phyloP scores from a whole-genome alignment of 768 basidiomycete species.

The Dendrothele bispora region DNA sequence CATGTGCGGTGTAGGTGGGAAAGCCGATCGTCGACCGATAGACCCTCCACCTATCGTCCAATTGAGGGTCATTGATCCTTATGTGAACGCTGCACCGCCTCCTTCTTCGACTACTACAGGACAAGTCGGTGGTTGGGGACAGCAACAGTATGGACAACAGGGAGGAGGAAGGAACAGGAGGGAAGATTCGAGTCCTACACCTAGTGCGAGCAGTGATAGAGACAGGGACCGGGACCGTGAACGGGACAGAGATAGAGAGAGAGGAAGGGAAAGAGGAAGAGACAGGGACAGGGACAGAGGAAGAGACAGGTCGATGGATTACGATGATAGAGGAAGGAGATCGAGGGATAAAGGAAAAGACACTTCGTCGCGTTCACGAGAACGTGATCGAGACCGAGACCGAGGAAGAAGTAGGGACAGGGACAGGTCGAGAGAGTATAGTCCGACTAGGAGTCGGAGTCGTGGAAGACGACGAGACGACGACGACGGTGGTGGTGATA shows the following conservation, averaged over 20 bases:
- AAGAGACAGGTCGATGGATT: not conserved
- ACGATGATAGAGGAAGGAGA: not conserved
- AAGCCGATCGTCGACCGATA: conserved; percentile 93
- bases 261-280: too few relatives aligned
- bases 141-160: too few relatives aligned
- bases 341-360: not conserved
- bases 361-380: not conserved
- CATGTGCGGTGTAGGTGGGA: conserved; percentile 89
- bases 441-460: too few relatives aligned
- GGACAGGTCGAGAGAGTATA: too few relatives aligned
- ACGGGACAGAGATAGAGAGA: not conserved
- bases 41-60: conserved; percentile 98
- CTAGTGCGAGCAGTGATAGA: not conserved
- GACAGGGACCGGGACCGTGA: not conserved
- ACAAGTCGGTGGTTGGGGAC: too few relatives aligned
- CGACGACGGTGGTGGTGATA: conserved; percentile 5
- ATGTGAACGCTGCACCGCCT: too few relatives aligned
- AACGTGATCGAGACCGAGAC: not conserved
- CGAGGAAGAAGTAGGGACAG: too few relatives aligned
- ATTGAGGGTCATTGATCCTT: conserved; percentile 81
- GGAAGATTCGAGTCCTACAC: not conserved
- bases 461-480: too few relatives aligned
- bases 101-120: too few relatives aligned
- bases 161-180: too few relatives aligned
- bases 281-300: not conserved